phyloP scores from a whole-genome alignment of 192 early-diverging fungal species.

The Dimargaris cristalligena region DNA sequence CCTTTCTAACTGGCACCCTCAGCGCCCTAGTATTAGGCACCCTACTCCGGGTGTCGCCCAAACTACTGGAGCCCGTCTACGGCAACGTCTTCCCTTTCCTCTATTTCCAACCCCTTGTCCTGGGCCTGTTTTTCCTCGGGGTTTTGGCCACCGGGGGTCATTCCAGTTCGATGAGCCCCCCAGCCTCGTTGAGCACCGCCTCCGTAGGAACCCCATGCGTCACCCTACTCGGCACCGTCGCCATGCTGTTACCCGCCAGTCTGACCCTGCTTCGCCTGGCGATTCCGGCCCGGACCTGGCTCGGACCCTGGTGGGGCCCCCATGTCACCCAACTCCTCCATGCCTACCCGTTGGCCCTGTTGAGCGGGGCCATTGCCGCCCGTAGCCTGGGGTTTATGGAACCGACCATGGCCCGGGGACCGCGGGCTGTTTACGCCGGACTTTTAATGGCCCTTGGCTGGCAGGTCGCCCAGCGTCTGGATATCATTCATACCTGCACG shows the following conservation, averaged over 20 bases:
- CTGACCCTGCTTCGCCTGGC: neutral
- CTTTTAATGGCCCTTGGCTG: neutral
- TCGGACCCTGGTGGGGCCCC: constrained; percentile 3
- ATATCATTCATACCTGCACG: neutral
- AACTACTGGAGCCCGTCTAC: constrained; percentile 39
- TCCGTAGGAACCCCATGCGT: neutral
- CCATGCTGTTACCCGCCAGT: neutral
- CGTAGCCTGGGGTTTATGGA: neutral
- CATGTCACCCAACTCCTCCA: constrained; percentile 8
- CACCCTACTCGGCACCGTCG: neutral
- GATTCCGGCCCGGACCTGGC: neutral
- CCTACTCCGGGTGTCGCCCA: neutral
- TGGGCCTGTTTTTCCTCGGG: constrained; percentile 27
- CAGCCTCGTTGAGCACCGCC: neutral
- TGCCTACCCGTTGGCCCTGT: constrained; percentile 1
- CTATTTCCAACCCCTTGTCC: constrained; percentile 24
- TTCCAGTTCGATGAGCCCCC: neutral
- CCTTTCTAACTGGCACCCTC: neutral
- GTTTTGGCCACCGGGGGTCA: constrained; percentile 11
- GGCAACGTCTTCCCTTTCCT: constrained; percentile 42
- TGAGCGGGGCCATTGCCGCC: neutral
- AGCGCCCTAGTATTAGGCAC: neutral
- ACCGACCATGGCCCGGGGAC: neutral
- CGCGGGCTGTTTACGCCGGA: too few species aligned
- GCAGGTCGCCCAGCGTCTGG: neutral